Percentiles rank a stretch among this genome's conserved stretches.
These are phyloP conservation scores for Alternaria hordeiaustralica DNA, from an alignment of 2,329 filamentous ascomycete species.

Conservation along the genomic window DNA sequence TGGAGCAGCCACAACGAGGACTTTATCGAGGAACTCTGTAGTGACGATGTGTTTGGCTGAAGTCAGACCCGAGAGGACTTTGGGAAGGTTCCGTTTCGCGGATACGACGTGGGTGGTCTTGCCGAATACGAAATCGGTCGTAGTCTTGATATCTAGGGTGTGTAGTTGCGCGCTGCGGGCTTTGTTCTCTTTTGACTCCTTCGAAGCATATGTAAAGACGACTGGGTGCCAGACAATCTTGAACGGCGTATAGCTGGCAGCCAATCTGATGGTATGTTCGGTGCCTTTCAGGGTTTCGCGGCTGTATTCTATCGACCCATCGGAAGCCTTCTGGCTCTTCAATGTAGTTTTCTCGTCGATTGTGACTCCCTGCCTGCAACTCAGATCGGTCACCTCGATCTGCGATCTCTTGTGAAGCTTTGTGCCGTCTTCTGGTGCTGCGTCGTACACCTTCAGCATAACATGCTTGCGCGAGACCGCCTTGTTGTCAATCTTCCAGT, in stretches of 20 bases:
- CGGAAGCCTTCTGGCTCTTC: conserved; percentile 62
- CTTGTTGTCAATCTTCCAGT: conserved; percentile 73
- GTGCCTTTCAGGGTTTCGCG: conserved; percentile 33
- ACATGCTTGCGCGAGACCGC: conserved; percentile 90
- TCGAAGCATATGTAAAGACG: conserved; percentile 81
- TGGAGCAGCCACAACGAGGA: conserved; percentile 66
- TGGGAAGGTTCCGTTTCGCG: conserved; percentile 87
- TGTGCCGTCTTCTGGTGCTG: conserved; percentile 70
- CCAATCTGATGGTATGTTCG: conserved; percentile 73
- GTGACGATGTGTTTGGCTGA: conserved; percentile 80
- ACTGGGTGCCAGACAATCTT: conserved; percentile 79
- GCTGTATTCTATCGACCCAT: conserved; percentile 34
- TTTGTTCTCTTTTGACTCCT: conserved; percentile 63
- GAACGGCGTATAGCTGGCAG: conserved; percentile 70
- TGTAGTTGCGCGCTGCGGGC: conserved; percentile 70
- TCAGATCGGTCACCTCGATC: conserved; percentile 79
- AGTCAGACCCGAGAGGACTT: conserved; percentile 84
- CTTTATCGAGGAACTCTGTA: conserved; percentile 73
- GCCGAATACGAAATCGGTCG: conserved; percentile 71
- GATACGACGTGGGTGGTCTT: conserved; percentile 87
- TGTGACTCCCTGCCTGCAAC: conserved; percentile 77
- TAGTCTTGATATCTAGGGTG: conserved; percentile 85
- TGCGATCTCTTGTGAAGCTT: conserved; percentile 70
- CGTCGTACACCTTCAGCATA: conserved; percentile 72
- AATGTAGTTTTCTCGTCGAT: conserved; percentile 74